phyloP scores from a whole-genome alignment of 2,329 filamentous ascomycete species.

The Shiraia sp. region DNA sequence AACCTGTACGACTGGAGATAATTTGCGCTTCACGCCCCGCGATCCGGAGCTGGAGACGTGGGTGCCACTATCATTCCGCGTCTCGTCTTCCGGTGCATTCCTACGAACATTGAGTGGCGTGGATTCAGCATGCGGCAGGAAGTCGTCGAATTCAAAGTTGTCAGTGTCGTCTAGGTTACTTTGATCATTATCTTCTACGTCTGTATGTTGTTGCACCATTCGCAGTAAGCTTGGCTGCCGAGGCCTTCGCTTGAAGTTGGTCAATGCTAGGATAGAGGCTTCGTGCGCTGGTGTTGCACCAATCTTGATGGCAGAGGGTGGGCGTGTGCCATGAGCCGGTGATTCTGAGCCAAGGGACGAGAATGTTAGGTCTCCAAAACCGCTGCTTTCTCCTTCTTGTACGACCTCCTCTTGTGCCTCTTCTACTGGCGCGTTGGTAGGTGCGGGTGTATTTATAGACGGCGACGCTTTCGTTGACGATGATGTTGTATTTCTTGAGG shows the following conservation, averaged over 20 bases:
- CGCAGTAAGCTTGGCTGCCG: constrained; percentile 55
- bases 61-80: constrained; percentile 29
- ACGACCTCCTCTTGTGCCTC: constrained; percentile 10
- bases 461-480: constrained; percentile 20
- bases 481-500: constrained; percentile 21
- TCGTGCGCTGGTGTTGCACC: constrained; percentile 51
- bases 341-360: constrained; percentile 40
- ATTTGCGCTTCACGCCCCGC: constrained; percentile 45
- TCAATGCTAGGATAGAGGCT: constrained; percentile 53
- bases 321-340: constrained; percentile 41
- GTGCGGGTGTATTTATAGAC: constrained; percentile 3
- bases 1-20: constrained; percentile 43
- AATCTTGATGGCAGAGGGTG: constrained; percentile 50
- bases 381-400: constrained; percentile 31
- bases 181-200: constrained; percentile 52
- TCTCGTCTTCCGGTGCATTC: constrained; percentile 30
- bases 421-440: constrained; percentile 4
- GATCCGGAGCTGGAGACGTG: constrained; percentile 38
- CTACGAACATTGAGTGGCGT: constrained; percentile 62
- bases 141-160: constrained; percentile 46
- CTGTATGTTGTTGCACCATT: constrained; percentile 51
- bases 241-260: constrained; percentile 55
- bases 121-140: constrained; percentile 68
- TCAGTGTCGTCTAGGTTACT: constrained; percentile 50
- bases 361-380: constrained; percentile 39